Evolutionary conservation across 139 green algal species (phyloP).

Genomic region (Deuterostichococcus epilithicus): DNA sequence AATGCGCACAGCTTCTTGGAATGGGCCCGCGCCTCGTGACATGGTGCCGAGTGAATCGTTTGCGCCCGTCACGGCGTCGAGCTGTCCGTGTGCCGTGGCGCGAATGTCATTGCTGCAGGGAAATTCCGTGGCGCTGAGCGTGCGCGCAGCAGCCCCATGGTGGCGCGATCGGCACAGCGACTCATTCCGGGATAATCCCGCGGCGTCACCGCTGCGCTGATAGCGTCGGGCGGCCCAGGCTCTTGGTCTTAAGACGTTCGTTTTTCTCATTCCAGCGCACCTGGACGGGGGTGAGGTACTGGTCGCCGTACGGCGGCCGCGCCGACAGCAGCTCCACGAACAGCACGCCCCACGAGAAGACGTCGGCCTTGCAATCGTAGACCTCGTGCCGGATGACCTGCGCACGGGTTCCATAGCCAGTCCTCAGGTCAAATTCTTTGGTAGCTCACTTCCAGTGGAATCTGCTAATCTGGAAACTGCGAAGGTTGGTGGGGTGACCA

Average conservation of each 20-base stretch:
- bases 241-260: not conserved
- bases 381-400: conserved; percentile 47
- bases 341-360: conserved; percentile 81
- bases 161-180: not conserved
- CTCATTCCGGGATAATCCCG: no score
- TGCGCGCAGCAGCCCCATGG: not conserved
- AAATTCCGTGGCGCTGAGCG: not conserved
- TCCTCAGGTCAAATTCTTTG: no score
- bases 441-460: no score
- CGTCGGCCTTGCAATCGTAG: conserved; percentile 65
- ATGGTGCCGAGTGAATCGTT: not conserved
- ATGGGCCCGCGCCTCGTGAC: not conserved
- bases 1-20: not conserved
- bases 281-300: conserved; percentile 72
- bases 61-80: not conserved
- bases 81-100: not conserved
- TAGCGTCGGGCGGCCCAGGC: not conserved
- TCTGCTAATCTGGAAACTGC: no score
- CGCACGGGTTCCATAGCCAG: no score
- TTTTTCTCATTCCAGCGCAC: conserved; percentile 20
- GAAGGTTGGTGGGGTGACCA: no score
- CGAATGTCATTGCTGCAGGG: not conserved
- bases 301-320: conserved; percentile 57
- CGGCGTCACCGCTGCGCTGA: no score
- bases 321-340: conserved; percentile 64